Conservation (phyloP, 129 eudicot genomes). For the Dittrichia graveolens region DNA sequence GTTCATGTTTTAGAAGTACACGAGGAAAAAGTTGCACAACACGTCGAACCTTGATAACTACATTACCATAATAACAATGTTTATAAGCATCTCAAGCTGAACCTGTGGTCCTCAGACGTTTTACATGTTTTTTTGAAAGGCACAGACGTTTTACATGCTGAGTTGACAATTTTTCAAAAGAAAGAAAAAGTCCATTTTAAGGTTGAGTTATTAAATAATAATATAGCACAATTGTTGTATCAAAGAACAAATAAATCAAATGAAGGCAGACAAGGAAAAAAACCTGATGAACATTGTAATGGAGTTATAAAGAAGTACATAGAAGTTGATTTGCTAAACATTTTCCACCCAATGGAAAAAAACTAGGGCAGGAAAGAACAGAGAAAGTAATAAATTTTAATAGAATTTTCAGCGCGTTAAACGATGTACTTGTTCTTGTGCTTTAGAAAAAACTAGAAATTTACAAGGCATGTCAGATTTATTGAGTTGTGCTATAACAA, state of each 20-base stretch:
- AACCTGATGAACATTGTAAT: neutral
- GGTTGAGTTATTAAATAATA: neutral
- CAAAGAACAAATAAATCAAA: neutral
- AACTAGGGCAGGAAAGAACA: slow-evolving; percentile 3
- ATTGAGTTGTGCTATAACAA: slow-evolving; percentile 1
- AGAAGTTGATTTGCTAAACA: neutral
- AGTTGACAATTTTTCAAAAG: neutral
- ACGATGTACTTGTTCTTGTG: neutral
- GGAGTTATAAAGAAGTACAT: neutral
- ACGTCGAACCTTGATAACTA: neutral
- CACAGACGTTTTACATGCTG: neutral
- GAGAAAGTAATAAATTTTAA: neutral
- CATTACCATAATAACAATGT: neutral
- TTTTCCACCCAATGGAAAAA: neutral
- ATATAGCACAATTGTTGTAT: neutral
- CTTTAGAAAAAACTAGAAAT: slow-evolving; percentile 17
- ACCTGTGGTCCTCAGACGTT: neutral
- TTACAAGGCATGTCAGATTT: neutral
- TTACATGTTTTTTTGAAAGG: neutral
- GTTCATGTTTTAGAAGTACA: neutral
- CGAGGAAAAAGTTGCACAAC: too few species aligned
- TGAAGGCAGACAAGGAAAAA: neutral
- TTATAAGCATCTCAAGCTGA: neutral
- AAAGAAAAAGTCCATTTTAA: neutral
- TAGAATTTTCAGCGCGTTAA: neutral